Percentiles rank a stretch among this genome's conserved stretches.
Conservation (phyloP, 2,329 filamentous ascomycete genomes). For the Myriosclerotinia scirpicola region DNA sequence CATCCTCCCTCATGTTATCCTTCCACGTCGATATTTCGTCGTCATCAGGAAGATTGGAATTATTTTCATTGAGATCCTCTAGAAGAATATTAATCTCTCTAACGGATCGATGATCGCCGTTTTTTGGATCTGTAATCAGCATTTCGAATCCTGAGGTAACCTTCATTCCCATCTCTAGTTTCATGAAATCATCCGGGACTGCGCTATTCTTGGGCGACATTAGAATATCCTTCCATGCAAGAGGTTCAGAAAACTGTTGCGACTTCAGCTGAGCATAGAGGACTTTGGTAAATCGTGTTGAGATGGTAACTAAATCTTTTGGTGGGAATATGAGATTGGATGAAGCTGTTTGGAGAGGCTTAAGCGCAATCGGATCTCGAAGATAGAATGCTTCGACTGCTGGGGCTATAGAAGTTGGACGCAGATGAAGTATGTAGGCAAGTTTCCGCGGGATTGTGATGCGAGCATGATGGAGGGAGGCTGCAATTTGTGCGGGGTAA, state of each 20-base stretch:
- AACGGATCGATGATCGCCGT: constrained; percentile 65
- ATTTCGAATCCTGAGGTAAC: constrained; percentile 89
- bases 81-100: constrained; percentile 76
- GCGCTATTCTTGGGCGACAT: constrained; percentile 37
- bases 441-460: constrained; percentile 78
- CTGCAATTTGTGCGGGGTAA: constrained; percentile 73
- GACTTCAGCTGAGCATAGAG: constrained; percentile 88
- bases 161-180: constrained; percentile 80
- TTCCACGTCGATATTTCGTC: constrained; percentile 73
- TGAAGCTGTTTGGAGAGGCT: constrained; percentile 60
- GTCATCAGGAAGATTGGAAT: constrained; percentile 62
- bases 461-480: constrained; percentile 73
- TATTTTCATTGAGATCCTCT: constrained; percentile 57
- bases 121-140: constrained; percentile 66
- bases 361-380: constrained; percentile 75
- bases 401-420: constrained; percentile 74
- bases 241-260: constrained; percentile 73
- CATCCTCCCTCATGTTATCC: constrained; percentile 62
- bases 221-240: constrained; percentile 49
- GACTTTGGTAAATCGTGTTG: constrained; percentile 80
- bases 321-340: constrained; percentile 66
- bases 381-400: constrained; percentile 92
- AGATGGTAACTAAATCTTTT: constrained; percentile 74
- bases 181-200: constrained; percentile 35
- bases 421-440: constrained; percentile 73